Base-by-base conservation (phyloP, 2,329 filamentous ascomycete genomes). In the Cladosporium phlei region DNA sequence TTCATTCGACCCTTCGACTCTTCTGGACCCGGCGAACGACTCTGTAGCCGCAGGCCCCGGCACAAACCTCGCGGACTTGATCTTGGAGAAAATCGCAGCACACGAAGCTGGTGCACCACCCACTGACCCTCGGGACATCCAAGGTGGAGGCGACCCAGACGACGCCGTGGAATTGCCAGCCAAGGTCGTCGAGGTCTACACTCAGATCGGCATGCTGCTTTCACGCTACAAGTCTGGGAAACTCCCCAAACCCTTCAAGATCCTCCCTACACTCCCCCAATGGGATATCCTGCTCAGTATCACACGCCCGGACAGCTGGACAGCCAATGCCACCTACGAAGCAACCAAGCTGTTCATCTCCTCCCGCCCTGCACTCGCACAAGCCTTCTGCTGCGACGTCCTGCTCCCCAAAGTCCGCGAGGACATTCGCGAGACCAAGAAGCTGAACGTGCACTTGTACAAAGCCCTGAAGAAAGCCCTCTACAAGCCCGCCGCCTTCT, bases 221-320 rank as follows among this genome's bases (percentile, higher is more conserved):
- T 89, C 88, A 20, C 82, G 91, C 54, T 97, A 95, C 74, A 95
- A 95, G 69, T 91, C 86, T 11, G 93, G 93, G n/a, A 91, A 91
- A 55, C 77, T 98, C 24, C 93, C 93, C 16, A 98, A 98, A 69
- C 91, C 91, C 0, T 95, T 98, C 77, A 97, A 97, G 69, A 89
- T 97, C 54, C 78, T 98, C 7, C 93, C 93, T 2, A 90, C 89
- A 1, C 80, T 97, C 11, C 89, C 89, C 6, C 82, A 93, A 59
- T 97, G 90, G 89, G 87, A 93, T 63, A 86, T 88, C 16, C 86
- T 95, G 28, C 79, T 95, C 57, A 76, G 83, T 53, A 80, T 95
- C 46, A 95, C 89, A n/a, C 78, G 82, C 22, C 90, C 91, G 4
- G 85, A 93, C 51, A 70, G 70, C 51, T 85, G 82, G 82, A 88